Base-by-base conservation (phyloP, 129 eudicot genomes). In the Apium graveolens region DNA sequence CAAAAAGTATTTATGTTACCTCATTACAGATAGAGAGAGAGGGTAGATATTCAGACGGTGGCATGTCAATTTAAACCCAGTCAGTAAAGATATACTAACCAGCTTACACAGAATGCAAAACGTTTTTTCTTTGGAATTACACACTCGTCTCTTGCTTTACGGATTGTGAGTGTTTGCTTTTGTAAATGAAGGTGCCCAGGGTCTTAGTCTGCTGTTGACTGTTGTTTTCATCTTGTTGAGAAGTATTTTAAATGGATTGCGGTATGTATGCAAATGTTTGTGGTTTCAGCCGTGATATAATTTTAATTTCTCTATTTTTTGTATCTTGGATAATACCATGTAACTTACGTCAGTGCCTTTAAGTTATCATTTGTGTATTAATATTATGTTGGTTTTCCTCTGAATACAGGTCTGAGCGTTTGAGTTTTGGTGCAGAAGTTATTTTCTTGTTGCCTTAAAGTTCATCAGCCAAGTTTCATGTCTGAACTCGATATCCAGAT, bases 401-500 rank as follows among this genome's bases (percentile, higher is more conserved):
- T 62, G 32, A 7, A 44, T 76, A 65, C 93, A 92, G 97, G 89
- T 90, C 84, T 84, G 83, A 90, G 88, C 90, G 76, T 79, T 81
- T 39, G 39, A 42, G 62, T 77, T 71, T 38, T 37, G 77, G 82
- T 49, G 37, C 42, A 26, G 7, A 76, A 76, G 79, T 70, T 65
- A 31, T 66, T 29, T 78, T 74, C 55, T 11, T 73, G 70, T 18
- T 48, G 26, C 26, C 34, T 78, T 68, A 62, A 81, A 55, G 62
- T 70, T 78, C 72, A 81, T 78, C 82, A 86, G 80, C 83, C 78
- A 80, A 87, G 86, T 85, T 93, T 87, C 97, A 93, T 93, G 98
- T 93, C 98, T 93, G 98, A 93, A 32, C 88, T 93, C 79, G 97
- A 93, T 83, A 82, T 91, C 83, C 97, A 89, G 82, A 82, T 82